Percentiles rank a stretch among this genome's conserved stretches.
These are phyloP conservation scores for Penicillium italicum DNA, from an alignment of 2,329 filamentous ascomycete species.

Conservation along the genomic window DNA sequence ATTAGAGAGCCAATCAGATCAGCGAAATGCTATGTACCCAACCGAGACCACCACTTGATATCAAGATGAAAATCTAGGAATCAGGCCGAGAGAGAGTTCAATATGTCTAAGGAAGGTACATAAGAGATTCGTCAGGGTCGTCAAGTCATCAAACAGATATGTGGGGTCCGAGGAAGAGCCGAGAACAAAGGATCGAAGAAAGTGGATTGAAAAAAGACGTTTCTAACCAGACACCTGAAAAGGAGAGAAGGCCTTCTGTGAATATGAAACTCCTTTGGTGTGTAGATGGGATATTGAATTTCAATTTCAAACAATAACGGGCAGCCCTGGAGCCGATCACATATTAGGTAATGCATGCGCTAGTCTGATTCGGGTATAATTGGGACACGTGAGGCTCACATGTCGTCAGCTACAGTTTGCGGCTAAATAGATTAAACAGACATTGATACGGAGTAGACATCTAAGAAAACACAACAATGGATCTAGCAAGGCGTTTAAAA, in stretches of 20 bases:
- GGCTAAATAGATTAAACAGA: not conserved
- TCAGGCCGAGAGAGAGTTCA: slow-evolving; percentile 12
- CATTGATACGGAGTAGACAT: not conserved
- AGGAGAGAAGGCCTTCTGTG: slow-evolving; percentile 5
- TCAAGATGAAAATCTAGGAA: slow-evolving; percentile 10
- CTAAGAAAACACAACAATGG: too few species aligned
- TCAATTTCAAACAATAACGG: slow-evolving; percentile 12
- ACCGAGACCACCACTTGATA: not conserved
- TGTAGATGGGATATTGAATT: slow-evolving; percentile 13
- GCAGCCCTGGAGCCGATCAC: slow-evolving; percentile 14
- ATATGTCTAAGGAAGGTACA: slow-evolving; percentile 29
- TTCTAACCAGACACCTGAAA: slow-evolving; percentile 5
- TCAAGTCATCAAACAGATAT: slow-evolving; percentile 38
- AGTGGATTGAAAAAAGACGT: slow-evolving; percentile 8
- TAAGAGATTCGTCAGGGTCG: slow-evolving; percentile 41
- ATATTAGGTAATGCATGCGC: slow-evolving; percentile 13
- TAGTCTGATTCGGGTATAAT: slow-evolving; percentile 19
- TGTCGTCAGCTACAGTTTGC: not conserved
- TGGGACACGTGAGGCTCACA: slow-evolving; percentile 19
- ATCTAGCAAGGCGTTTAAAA: too few species aligned
- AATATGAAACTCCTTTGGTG: not conserved
- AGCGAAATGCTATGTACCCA: not conserved
- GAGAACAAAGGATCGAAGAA: slow-evolving; percentile 20
- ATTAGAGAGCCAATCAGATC: slow-evolving; percentile 6
- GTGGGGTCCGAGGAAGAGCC: slow-evolving; percentile 13